These are phyloP conservation scores for Fonsecaea monophora DNA, from an alignment of 2,329 filamentous ascomycete genomes.

Conservation along the genomic window DNA sequence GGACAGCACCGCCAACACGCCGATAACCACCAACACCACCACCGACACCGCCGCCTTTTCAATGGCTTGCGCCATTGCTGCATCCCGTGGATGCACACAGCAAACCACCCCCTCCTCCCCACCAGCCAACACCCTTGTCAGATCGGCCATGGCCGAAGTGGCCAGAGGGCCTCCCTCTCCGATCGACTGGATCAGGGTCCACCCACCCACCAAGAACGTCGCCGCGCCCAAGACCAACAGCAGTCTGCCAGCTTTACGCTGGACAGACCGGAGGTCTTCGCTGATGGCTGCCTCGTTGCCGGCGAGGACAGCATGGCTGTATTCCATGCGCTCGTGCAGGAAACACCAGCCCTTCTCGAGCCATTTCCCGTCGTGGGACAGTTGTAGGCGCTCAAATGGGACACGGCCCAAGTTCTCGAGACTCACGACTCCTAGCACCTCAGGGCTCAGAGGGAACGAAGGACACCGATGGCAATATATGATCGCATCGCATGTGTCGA, in stretches of 20 bases:
- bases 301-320: slow-evolving; percentile 27
- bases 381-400: slow-evolving; percentile 25
- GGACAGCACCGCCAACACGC: slow-evolving; percentile 23
- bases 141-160: slow-evolving; percentile 25
- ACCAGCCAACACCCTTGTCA: slow-evolving; percentile 25
- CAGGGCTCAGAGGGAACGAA: slow-evolving; percentile 22
- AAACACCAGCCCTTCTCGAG: slow-evolving; percentile 33
- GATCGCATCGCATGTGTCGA: neutral
- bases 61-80: slow-evolving; percentile 27
- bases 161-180: slow-evolving; percentile 25
- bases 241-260: slow-evolving; percentile 28
- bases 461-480: slow-evolving; percentile 16
- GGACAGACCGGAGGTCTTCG: slow-evolving; percentile 9
- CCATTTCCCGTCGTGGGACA: slow-evolving; percentile 19
- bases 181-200: slow-evolving; percentile 32
- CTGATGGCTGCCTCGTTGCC: slow-evolving; percentile 7
- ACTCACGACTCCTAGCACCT: slow-evolving; percentile 6
- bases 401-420: slow-evolving; percentile 1
- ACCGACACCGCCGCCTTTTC: slow-evolving; percentile 23
- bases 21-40: slow-evolving; percentile 19
- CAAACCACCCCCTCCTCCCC: slow-evolving; percentile 18
- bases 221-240: slow-evolving; percentile 23
- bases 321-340: slow-evolving; percentile 26
- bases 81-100: slow-evolving; percentile 28
- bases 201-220: slow-evolving; percentile 31